Evolutionary conservation across 129 eudicot genomes (phyloP).

Genomic region (Silybum marianum): DNA sequence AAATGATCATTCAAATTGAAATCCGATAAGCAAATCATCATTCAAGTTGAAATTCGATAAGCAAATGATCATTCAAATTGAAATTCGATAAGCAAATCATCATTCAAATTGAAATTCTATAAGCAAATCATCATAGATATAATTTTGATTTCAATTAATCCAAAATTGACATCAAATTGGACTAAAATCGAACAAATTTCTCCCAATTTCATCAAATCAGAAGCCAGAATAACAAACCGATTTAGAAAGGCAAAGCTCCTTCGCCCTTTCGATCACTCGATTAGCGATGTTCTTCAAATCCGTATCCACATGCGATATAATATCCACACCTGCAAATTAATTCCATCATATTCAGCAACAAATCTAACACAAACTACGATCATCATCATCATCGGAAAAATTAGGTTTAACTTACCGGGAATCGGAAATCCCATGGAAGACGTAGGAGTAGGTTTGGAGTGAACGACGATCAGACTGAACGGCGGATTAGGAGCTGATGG

Average conservation of each 20-base stretch:
- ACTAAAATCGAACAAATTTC: not conserved
- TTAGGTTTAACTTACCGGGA: constrained; percentile 43
- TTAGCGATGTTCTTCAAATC: constrained; percentile 80
- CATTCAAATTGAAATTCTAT: not conserved
- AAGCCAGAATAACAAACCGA: constrained; percentile 42
- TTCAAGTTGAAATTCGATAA: not conserved
- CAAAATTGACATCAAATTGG: not conserved
- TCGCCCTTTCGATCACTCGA: constrained; percentile 64
- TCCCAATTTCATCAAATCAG: not conserved
- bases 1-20: not conserved
- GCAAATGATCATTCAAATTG: not conserved
- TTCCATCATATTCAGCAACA: constrained; percentile 10
- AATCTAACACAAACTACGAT: not conserved
- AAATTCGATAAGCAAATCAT: not conserved
- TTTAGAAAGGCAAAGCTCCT: constrained; percentile 60
- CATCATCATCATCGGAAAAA: not conserved
- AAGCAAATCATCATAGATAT: not conserved
- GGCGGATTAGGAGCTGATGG: constrained; percentile 41
- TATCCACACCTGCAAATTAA: constrained; percentile 56
- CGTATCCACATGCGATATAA: constrained; percentile 55
- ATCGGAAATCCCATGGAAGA: constrained; percentile 61
- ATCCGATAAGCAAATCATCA: not conserved
- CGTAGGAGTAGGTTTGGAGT: constrained; percentile 68
- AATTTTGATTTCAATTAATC: not conserved
- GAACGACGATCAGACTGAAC: constrained; percentile 55